phyloP scores from a whole-genome alignment of 768 basidiomycete genomes.

The Amylocystis lapponica region DNA sequence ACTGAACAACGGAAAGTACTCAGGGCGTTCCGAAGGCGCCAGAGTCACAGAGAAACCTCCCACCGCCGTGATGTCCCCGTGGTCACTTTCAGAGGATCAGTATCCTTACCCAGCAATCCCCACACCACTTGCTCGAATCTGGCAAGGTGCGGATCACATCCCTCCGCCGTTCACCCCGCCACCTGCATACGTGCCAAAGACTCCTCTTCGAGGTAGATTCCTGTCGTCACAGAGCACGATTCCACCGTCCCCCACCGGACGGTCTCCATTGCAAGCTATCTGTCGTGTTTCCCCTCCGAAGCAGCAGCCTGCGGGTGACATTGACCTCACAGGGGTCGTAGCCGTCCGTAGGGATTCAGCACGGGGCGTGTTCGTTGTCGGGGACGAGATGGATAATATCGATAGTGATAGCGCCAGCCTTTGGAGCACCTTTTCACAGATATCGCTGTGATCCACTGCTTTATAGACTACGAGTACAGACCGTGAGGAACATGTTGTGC shows the following conservation, averaged over 20 bases:
- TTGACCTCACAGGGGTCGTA: no score
- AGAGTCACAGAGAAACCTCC: constrained; percentile 9
- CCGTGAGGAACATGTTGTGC: no score
- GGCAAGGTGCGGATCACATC: constrained; percentile 2
- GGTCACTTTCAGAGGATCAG: constrained; percentile 19
- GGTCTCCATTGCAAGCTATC: no score
- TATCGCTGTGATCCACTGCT: no score
- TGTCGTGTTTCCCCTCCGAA: no score
- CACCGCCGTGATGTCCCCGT: constrained; percentile 20
- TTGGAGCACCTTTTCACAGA: no score
- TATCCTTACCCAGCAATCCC: constrained; percentile 10
- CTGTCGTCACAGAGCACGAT: background rate
- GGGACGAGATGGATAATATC: no score
- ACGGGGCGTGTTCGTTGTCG: no score
- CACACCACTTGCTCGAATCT: constrained; percentile 5
- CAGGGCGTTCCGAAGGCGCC: background rate
- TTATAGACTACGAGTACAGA: no score
- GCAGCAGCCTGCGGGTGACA: no score
- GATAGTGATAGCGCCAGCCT: no score
- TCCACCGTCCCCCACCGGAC: background rate
- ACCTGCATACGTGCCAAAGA: constrained; percentile 17
- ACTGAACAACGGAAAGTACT: constrained; percentile 9
- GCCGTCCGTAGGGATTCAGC: background rate
- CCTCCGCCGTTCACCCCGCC: constrained; percentile 16
- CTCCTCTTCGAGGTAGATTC: constrained; percentile 14